These are phyloP conservation scores for Xylaria multiplex DNA, from an alignment of 2,329 filamentous ascomycete species.

Conservation along the genomic window DNA sequence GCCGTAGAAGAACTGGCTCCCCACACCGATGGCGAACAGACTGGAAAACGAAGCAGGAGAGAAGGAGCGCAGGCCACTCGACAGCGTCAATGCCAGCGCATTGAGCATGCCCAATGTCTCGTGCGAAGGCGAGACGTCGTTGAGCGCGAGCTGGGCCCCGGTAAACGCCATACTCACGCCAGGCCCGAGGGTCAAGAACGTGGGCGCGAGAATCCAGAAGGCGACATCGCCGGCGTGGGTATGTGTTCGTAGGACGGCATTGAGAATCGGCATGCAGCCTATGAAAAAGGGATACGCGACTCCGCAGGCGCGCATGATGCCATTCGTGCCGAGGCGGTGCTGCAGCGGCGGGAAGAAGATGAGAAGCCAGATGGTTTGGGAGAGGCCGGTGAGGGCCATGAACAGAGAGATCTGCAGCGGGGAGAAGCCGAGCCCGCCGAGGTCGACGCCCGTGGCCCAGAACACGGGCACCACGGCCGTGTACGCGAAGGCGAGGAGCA, in stretches of 20 bases:
- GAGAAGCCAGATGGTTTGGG: slow-evolving; percentile 78
- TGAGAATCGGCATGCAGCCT: slow-evolving; percentile 61
- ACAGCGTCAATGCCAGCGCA: slow-evolving; percentile 70
- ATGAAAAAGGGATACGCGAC: slow-evolving; percentile 73
- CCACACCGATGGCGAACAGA: slow-evolving; percentile 74
- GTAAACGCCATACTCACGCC: slow-evolving; percentile 77
- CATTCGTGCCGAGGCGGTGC: slow-evolving; percentile 71
- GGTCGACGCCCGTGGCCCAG: slow-evolving; percentile 68
- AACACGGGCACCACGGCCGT: slow-evolving; percentile 77
- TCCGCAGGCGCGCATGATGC: slow-evolving; percentile 68
- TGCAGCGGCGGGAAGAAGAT: slow-evolving; percentile 76
- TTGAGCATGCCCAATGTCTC: slow-evolving; percentile 76
- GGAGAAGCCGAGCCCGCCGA: slow-evolving; percentile 74
- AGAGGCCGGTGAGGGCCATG: slow-evolving; percentile 70
- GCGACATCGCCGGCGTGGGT: slow-evolving; percentile 49
- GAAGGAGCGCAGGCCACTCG: slow-evolving; percentile 71
- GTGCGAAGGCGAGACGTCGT: slow-evolving; percentile 75
- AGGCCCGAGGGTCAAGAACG: slow-evolving; percentile 63
- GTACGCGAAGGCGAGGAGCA: slow-evolving; percentile 76
- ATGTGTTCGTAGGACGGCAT: slow-evolving; percentile 63
- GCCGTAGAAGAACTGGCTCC: slow-evolving; percentile 68
- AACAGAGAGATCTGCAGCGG: slow-evolving; percentile 72
- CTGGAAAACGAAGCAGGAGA: slow-evolving; percentile 73
- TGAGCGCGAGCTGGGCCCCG: slow-evolving; percentile 76
- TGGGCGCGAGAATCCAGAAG: slow-evolving; percentile 67